These are phyloP conservation scores for Epichloe bromicola DNA, from an alignment of 2,329 filamentous ascomycete genomes.

Conservation along the genomic window DNA sequence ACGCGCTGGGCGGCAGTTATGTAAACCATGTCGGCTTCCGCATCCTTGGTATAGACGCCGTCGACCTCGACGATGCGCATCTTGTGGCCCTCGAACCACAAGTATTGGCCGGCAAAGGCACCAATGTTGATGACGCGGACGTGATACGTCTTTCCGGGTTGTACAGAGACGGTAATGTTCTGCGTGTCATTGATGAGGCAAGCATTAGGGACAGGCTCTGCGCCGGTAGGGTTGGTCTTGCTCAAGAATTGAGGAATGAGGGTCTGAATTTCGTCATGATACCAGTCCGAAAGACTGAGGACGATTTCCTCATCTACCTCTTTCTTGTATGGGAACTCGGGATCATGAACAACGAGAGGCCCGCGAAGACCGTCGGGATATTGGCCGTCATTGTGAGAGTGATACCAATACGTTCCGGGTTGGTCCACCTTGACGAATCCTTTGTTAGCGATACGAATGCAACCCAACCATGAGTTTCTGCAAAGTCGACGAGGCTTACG, in stretches of 20 bases:
- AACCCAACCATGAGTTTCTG: too few species aligned
- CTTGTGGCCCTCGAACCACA: conserved; percentile 55
- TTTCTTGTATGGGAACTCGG: conserved; percentile 40
- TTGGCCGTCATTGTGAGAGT: conserved; percentile 53
- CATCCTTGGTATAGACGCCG: conserved; percentile 52
- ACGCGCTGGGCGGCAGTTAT: conserved; percentile 54
- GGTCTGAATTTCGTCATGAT: conserved; percentile 43
- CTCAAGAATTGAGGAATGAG: conserved; percentile 36
- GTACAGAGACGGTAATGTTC: conserved; percentile 43
- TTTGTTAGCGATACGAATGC: background rate
- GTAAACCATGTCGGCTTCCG: conserved; percentile 50
- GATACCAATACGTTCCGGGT: conserved; percentile 70
- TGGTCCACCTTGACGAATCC: conserved; percentile 36
- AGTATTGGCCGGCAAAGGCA: conserved; percentile 54
- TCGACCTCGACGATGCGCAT: conserved; percentile 63
- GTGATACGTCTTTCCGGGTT: conserved; percentile 59
- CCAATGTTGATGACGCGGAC: conserved; percentile 62
- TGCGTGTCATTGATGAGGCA: conserved; percentile 60
- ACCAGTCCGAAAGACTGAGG: conserved; percentile 58
- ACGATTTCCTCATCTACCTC: conserved; percentile 50
- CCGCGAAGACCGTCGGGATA: conserved; percentile 59
- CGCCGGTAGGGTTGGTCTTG: conserved; percentile 42
- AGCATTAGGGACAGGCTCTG: conserved; percentile 54
- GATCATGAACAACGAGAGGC: conserved; percentile 52
- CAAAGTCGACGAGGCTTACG: conserved; percentile 20